Conservation (phyloP, 139 green algal genomes). For the Chlorella sp. region DNA sequence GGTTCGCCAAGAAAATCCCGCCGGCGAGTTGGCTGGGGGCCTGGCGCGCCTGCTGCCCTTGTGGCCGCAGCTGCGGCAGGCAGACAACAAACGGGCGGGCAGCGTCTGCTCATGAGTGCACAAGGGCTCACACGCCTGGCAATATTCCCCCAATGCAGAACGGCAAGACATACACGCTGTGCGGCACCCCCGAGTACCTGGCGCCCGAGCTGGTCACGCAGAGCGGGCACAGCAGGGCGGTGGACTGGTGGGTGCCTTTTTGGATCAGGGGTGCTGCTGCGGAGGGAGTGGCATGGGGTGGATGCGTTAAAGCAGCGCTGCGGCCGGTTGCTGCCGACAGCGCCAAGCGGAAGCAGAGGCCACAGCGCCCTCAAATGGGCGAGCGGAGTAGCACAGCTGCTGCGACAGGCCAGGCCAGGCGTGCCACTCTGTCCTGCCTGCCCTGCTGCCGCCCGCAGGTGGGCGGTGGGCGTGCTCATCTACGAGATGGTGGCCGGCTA, state of each 20-base stretch:
- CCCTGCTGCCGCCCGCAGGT: slow-evolving; percentile 58
- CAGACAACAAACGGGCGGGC: no score
- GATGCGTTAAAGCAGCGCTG: no score
- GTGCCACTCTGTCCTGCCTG: not conserved
- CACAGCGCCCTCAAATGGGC: no score
- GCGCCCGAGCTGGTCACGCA: slow-evolving; percentile 90
- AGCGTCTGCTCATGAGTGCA: no score
- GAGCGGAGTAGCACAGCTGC: no score
- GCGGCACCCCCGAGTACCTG: slow-evolving; percentile 96
- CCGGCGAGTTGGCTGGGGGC: slow-evolving; percentile 25
- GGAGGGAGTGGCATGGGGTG: not conserved
- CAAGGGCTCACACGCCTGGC: no score
- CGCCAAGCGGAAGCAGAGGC: no score
- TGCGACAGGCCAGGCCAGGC: no score
- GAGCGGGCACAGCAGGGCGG: slow-evolving; percentile 75
- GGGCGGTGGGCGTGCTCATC: slow-evolving; percentile 90
- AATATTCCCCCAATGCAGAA: not conserved
- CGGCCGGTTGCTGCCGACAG: no score
- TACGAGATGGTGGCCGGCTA: slow-evolving; percentile 88
- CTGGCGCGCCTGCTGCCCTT: no score
- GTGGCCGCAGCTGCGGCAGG: no score
- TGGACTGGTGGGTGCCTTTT: slow-evolving; percentile 90
- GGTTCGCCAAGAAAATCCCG: slow-evolving; percentile 86
- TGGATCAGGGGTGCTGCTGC: no score
- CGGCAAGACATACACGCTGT: slow-evolving; percentile 91